A percentile compares a stretch with the other conserved stretches of the same genome.
Conservation (phyloP, 345 rosid genomes). For the Gynandropsis gynandra region DNA sequence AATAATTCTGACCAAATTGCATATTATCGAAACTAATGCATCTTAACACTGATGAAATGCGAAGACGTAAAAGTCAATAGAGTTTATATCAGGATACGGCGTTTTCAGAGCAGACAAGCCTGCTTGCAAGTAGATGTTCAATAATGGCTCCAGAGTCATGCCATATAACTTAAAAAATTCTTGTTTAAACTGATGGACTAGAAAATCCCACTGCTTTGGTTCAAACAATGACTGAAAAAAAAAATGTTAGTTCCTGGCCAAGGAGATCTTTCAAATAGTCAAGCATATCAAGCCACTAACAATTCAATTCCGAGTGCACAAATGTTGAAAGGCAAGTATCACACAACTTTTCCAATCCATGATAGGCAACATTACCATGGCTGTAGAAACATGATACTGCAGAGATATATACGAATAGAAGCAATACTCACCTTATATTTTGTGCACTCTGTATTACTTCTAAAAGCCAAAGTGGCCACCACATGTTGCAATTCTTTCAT, state of each 20-base stretch:
- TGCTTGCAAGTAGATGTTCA: constrained; percentile 89
- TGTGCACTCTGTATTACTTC: constrained; percentile 63
- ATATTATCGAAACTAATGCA: too few species aligned
- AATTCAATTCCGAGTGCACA: constrained; percentile 1
- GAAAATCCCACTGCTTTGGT: constrained; percentile 82
- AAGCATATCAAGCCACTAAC: too few species aligned
- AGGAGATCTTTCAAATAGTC: constrained; percentile 3
- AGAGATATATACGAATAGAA: constrained; percentile 8
- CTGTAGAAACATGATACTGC: constrained; percentile 10
- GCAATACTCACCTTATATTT: constrained; percentile 61
- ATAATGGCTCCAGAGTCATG: constrained; percentile 87
- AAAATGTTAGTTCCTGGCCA: constrained; percentile 5
- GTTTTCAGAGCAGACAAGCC: constrained; percentile 95
- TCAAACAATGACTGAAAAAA: constrained; percentile 68
- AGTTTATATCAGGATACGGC: constrained; percentile 56
- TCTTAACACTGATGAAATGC: constrained; percentile 10
- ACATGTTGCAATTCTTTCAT: constrained; percentile 80
- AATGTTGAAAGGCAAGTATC: not conserved
- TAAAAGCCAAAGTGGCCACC: constrained; percentile 81
- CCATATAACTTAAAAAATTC: constrained; percentile 93
- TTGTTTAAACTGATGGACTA: constrained; percentile 82
- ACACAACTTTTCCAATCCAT: constrained; percentile 9
- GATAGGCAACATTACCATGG: not conserved
- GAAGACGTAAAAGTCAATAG: constrained; percentile 11
- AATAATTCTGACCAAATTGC: too few species aligned